A percentile compares a stretch with the other conserved stretches of the same genome.
Evolutionary conservation across 441 rosid genomes (phyloP).

Genomic region (Euphorbia schlechtendalii): DNA sequence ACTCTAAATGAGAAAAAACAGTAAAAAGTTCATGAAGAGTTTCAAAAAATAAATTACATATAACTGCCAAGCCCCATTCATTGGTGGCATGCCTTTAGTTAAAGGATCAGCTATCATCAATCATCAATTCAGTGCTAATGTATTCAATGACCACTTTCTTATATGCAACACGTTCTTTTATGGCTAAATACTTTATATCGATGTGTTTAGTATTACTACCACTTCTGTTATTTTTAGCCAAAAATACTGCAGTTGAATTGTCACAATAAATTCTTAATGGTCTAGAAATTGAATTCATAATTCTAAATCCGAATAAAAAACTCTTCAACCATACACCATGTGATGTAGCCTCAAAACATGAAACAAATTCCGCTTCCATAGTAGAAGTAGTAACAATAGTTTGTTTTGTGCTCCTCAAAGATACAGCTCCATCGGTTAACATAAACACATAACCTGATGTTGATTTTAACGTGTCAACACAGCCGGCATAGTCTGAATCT

Average conservation of each 20-base stretch:
- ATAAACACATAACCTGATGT: background rate
- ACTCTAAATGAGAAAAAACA: too few species aligned
- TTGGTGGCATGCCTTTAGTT: too few species aligned
- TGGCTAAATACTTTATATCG: conserved; percentile 3
- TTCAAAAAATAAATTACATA: too few species aligned
- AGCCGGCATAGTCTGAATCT: background rate
- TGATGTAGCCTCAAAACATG: too few species aligned
- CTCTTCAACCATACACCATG: too few species aligned
- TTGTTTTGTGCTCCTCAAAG: background rate
- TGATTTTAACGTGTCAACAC: background rate
- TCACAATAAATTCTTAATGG: too few species aligned
- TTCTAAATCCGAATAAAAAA: too few species aligned
- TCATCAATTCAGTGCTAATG: too few species aligned
- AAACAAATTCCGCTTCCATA: background rate
- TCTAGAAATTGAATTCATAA: too few species aligned
- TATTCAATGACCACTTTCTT: background rate
- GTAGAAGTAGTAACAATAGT: background rate
- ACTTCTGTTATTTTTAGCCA: background rate
- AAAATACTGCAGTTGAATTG: background rate
- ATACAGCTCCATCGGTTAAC: background rate
- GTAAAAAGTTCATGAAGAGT: too few species aligned
- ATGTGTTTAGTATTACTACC: background rate
- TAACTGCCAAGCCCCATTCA: too few species aligned
- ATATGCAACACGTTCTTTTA: background rate
- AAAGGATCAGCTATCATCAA: too few species aligned